Percentiles rank a stretch among this genome's conserved stretches.
Evolutionary conservation across 129 eudicot genomes (phyloP).

Genomic region (Scalesia atractyloides): DNA sequence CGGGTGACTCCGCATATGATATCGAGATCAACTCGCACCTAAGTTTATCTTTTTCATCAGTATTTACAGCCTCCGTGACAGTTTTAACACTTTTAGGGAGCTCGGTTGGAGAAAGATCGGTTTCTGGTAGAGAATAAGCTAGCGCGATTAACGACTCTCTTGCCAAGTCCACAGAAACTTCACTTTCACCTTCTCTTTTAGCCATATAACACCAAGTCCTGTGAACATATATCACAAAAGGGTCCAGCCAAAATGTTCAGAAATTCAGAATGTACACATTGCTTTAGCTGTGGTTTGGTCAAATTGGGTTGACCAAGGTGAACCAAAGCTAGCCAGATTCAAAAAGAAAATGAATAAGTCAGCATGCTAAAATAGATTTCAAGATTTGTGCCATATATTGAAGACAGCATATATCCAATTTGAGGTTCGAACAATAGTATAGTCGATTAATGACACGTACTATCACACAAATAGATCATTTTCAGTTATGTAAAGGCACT

Average conservation of each 20-base stretch:
- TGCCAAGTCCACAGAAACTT: slow-evolving; percentile 54
- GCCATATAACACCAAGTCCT: slow-evolving; percentile 53
- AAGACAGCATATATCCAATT: not conserved
- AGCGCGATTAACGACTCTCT: slow-evolving; percentile 82
- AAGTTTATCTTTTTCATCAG: slow-evolving; percentile 44
- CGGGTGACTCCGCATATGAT: slow-evolving; percentile 57
- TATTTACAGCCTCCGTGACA: slow-evolving; percentile 28
- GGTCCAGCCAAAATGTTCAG: slow-evolving; percentile 20
- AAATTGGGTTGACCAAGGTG: not conserved
- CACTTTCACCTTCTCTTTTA: slow-evolving; percentile 51
- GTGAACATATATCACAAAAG: slow-evolving; percentile 15
- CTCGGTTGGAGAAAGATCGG: slow-evolving; percentile 9
- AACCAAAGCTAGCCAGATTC: not conserved
- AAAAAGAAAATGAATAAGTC: not conserved
- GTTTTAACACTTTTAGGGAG: slow-evolving; percentile 28
- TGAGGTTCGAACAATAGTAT: not conserved
- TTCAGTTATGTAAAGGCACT: not conserved
- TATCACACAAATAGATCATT: not conserved
- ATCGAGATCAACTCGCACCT: slow-evolving; percentile 65
- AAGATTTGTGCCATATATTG: not conserved
- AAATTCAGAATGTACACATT: not conserved
- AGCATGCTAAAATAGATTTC: not conserved
- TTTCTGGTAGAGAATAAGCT: slow-evolving; percentile 56
- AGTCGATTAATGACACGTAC: not conserved
- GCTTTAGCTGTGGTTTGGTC: not conserved